A percentile compares a stretch with the other conserved stretches of the same genome.
Conservation (phyloP, 2,329 filamentous ascomycete genomes). For the Chaetomium sp. region DNA sequence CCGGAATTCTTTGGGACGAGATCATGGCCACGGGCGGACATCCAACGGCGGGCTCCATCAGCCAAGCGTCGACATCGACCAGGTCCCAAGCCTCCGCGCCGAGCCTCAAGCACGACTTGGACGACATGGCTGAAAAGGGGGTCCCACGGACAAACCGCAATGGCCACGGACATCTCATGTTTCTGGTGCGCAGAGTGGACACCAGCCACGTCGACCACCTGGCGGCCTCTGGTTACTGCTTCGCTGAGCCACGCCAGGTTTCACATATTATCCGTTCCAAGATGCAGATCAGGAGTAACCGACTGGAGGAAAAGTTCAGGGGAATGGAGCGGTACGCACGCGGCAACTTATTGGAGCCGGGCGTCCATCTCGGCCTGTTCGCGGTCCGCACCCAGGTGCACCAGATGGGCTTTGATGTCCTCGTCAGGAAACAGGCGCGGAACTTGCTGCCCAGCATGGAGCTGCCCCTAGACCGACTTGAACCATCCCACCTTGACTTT, state of each 20-base stretch:
- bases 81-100: neutral
- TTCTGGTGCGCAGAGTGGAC: conserved; percentile 69
- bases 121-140: conserved; percentile 48
- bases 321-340: conserved; percentile 63
- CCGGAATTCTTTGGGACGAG: conserved; percentile 75
- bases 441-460: conserved; percentile 64
- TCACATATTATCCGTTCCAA: conserved; percentile 67
- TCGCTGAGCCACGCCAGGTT: conserved; percentile 70
- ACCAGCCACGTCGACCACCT: conserved; percentile 61
- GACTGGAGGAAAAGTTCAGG: conserved; percentile 63
- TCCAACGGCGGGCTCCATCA: conserved; percentile 26
- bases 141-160: conserved; percentile 42
- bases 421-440: conserved; percentile 58
- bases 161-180: conserved; percentile 77
- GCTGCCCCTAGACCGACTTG: conserved; percentile 55
- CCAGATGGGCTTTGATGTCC: conserved; percentile 62
- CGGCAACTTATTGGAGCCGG: conserved; percentile 51
- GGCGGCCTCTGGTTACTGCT: conserved; percentile 74
- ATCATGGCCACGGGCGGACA: conserved; percentile 66
- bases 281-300: conserved; percentile 69
- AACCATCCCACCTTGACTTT: conserved; percentile 58
- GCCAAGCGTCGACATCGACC: conserved; percentile 12
- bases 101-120: conserved; percentile 22
- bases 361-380: conserved; percentile 62
- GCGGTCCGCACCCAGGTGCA: conserved; percentile 56